phyloP scores from a whole-genome alignment of 2,329 filamentous ascomycete genomes.

The Arthrobotrys sinensis region DNA sequence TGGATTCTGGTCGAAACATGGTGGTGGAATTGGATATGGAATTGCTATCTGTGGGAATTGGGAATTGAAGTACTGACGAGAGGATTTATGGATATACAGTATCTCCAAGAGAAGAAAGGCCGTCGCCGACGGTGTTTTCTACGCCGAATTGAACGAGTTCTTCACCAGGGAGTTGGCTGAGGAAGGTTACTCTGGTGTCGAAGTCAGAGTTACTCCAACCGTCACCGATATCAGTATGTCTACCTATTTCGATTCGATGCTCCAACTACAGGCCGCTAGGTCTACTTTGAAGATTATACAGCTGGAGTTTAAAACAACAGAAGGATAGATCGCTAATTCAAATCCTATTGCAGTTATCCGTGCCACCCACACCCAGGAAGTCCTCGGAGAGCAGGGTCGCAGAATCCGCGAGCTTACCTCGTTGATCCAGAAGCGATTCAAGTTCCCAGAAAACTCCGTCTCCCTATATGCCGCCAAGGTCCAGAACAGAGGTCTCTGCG shows the following conservation, averaged over 20 bases:
- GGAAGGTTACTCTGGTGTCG: conserved; percentile 99
- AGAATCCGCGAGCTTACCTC: conserved; percentile 99
- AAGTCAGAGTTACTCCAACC: conserved; percentile 99
- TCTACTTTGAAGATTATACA: background rate
- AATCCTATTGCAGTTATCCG: conserved; percentile 80
- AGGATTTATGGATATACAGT: conserved; percentile 48
- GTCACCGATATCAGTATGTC: conserved; percentile 95
- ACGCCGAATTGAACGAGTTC: conserved; percentile 99
- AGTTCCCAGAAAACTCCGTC: conserved; percentile 99
- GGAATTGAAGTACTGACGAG: conserved; percentile 49
- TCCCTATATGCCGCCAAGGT: conserved; percentile 99
- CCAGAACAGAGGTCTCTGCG: conserved; percentile 99
- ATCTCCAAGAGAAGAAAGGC: conserved; percentile 73
- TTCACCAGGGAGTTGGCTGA: conserved; percentile 99
- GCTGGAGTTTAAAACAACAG: conserved; percentile 13
- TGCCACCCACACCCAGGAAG: conserved; percentile 99
- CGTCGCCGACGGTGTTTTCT: conserved; percentile 99
- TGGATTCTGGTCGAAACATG: background rate
- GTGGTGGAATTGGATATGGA: conserved; percentile 13
- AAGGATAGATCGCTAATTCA: conserved; percentile 57
- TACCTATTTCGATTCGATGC: conserved; percentile 25
- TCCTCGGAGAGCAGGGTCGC: conserved; percentile 99
- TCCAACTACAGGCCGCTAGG: background rate
- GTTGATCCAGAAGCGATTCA: conserved; percentile 99
- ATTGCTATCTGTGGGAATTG: background rate